Evolutionary conservation across 306 rosid genomes (phyloP).

Genomic region (Aeschynomene evenia): DNA sequence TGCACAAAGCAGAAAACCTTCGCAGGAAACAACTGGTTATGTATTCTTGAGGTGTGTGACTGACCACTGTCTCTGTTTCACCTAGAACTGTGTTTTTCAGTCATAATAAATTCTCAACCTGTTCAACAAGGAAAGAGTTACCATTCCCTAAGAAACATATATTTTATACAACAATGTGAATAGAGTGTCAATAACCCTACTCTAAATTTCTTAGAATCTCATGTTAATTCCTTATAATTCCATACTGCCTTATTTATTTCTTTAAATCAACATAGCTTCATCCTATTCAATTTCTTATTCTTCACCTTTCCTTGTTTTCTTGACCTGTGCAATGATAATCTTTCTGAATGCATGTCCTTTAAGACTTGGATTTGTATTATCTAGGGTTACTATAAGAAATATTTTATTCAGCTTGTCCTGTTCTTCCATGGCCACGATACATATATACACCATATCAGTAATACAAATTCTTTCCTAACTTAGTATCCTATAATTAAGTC

Average conservation of each 20-base stretch:
- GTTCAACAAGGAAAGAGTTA: conserved; percentile 10
- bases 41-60: no score
- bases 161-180: conserved; percentile 14
- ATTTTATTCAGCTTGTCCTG: no score
- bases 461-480: no score
- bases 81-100: neutral
- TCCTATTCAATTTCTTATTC: neutral
- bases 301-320: neutral
- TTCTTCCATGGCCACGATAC: no score
- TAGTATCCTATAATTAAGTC: no score
- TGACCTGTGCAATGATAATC: neutral
- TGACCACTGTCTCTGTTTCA: no score
- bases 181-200: neutral
- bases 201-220: neutral
- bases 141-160: conserved; percentile 4
- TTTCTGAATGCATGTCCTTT: neutral
- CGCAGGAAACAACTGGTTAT: no score
- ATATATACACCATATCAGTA: no score
- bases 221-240: neutral
- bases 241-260: neutral
- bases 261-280: neutral
- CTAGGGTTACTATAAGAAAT: no score
- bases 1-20: no score
- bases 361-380: neutral
- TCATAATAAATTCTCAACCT: conserved; percentile 17